These are phyloP conservation scores for Apiospora aurea DNA, from an alignment of 2,329 filamentous ascomycete species.

Conservation along the genomic window DNA sequence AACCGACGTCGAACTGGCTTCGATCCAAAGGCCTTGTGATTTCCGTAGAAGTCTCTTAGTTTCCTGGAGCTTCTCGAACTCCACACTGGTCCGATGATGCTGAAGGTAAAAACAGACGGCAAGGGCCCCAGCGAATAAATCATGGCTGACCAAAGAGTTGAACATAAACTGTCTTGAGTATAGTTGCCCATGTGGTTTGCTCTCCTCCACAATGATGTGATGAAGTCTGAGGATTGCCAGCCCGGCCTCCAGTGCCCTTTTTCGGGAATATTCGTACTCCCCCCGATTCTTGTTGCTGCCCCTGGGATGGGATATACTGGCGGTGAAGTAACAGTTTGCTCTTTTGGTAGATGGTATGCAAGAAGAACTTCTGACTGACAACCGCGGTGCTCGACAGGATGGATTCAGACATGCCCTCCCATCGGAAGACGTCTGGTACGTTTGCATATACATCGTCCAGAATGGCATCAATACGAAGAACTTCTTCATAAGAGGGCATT, in stretches of 20 bases:
- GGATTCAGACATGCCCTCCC: conserved; percentile 4
- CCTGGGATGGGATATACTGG: conserved; percentile 34
- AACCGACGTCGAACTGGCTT: conserved; percentile 15
- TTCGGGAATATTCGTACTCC: conserved; percentile 37
- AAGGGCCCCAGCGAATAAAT: conserved; percentile 27
- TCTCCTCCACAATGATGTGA: conserved; percentile 36
- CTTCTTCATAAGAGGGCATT: conserved; percentile 21
- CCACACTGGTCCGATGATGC: conserved; percentile 22
- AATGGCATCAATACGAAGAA: conserved; percentile 1
- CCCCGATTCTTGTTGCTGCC: conserved; percentile 28
- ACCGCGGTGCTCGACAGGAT: background rate
- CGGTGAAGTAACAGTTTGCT: conserved; percentile 42
- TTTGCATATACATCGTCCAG: background rate
- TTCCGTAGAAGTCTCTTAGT: conserved; percentile 24
- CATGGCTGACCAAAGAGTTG: conserved; percentile 18
- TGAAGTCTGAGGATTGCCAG: conserved; percentile 37
- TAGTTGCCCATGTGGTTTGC: conserved; percentile 23
- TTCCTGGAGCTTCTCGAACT: conserved; percentile 1
- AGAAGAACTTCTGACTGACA: conserved; percentile 21
- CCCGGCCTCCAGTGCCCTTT: conserved; percentile 34
- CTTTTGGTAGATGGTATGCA: conserved; percentile 40
- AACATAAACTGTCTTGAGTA: conserved; percentile 22
- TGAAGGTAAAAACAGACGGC: conserved; percentile 27
- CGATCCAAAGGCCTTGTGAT: conserved; percentile 27
- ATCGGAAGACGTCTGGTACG: background rate